These are phyloP conservation scores for Talaromyces islandicus DNA, from an alignment of 2,329 filamentous ascomycete genomes.

Conservation along the genomic window DNA sequence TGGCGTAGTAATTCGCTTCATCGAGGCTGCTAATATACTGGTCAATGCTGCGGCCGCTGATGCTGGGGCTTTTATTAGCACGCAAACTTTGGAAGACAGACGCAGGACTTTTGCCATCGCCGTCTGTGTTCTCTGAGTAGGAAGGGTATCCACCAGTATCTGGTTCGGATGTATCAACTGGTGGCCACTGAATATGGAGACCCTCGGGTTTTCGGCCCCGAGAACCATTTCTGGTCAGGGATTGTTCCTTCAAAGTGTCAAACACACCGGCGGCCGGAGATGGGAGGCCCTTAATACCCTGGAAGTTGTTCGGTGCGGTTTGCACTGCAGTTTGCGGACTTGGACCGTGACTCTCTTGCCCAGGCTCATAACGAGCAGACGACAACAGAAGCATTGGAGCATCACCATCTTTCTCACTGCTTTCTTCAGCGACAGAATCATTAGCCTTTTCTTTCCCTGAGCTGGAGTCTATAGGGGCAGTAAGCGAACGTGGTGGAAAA, in stretches of 20 bases:
- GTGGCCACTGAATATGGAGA: conserved; percentile 58
- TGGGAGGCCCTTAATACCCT: conserved; percentile 53
- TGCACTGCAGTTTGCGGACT: conserved; percentile 61
- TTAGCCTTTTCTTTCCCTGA: conserved; percentile 41
- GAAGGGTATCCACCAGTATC: conserved; percentile 47
- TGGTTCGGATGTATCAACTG: conserved; percentile 43
- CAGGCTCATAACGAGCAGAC: conserved; percentile 41
- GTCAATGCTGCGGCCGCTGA: conserved; percentile 63
- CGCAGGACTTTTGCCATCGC: conserved; percentile 33
- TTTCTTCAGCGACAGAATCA: conserved; percentile 9
- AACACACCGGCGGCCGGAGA: conserved; percentile 64
- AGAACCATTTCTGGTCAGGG: conserved; percentile 53
- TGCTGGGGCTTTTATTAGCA: conserved; percentile 49
- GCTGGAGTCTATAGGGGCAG: conserved; percentile 41
- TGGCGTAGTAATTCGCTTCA: conserved; percentile 61
- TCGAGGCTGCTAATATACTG: conserved; percentile 85
- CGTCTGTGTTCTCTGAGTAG: conserved; percentile 52
- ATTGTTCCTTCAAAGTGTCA: conserved; percentile 55
- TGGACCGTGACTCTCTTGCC: conserved; percentile 30
- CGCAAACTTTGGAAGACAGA: conserved; percentile 43
- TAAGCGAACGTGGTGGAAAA: conserved; percentile 36
- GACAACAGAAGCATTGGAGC: conserved; percentile 33
- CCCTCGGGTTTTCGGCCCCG: conserved; percentile 73
- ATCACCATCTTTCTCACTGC: conserved; percentile 20
- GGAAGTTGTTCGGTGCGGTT: conserved; percentile 58